These are phyloP conservation scores for Cladophialophora exuberans DNA, from an alignment of 2,329 filamentous ascomycete genomes.

Conservation along the genomic window DNA sequence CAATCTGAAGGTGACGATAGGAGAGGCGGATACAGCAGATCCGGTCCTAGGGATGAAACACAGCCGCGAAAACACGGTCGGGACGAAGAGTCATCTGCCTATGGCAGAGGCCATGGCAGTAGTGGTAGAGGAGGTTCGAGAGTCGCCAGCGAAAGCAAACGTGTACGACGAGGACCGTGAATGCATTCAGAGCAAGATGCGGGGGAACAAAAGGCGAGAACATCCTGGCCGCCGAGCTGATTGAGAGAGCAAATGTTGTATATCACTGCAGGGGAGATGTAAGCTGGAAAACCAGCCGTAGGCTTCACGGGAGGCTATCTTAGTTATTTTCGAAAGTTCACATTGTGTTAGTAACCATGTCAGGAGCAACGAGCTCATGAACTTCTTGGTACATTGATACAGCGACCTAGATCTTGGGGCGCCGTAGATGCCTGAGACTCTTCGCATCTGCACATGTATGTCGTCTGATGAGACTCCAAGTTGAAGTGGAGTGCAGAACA, in stretches of 20 bases:
- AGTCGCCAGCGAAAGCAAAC: conserved; percentile 46
- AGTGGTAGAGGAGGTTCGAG: conserved; percentile 42
- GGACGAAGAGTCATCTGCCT: conserved; percentile 35
- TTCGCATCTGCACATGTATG: no score
- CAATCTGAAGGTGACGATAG: conserved; percentile 22
- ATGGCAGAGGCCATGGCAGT: conserved; percentile 35
- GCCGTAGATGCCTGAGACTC: no score
- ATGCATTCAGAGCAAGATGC: background rate
- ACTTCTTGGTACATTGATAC: no score
- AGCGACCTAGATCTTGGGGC: no score
- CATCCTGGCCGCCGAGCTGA: background rate
- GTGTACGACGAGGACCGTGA: conserved; percentile 45
- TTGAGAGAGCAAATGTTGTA: conserved; percentile 2
- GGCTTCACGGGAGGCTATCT: background rate
- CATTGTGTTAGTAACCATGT: conserved; percentile 9
- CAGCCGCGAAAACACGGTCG: conserved; percentile 42
- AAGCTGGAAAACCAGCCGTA: background rate
- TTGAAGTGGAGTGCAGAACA: no score
- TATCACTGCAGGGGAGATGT: conserved; percentile 3
- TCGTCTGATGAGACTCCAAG: no score
- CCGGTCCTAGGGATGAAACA: conserved; percentile 38
- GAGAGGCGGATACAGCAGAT: conserved; percentile 25
- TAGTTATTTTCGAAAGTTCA: conserved; percentile 6
- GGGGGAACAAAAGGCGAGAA: no score
- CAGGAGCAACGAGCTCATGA: background rate